These are phyloP conservation scores for Nelumbo lutea DNA, from an alignment of 164 flowering plant species.

Conservation along the genomic window DNA sequence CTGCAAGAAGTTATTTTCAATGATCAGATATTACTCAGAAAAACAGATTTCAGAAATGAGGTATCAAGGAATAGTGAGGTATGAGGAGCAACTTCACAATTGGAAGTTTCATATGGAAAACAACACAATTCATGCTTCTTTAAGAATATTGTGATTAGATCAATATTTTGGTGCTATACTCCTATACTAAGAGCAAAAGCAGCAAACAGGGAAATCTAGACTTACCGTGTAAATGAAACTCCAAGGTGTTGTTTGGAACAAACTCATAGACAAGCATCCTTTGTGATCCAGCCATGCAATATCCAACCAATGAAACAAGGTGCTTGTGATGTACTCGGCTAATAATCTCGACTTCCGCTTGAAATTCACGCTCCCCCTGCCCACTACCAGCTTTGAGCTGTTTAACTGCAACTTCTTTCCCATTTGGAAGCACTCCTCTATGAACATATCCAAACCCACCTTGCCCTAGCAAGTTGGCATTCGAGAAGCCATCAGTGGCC, in stretches of 20 bases:
- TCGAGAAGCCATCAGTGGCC: slow-evolving; percentile 91
- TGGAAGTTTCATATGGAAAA: neutral
- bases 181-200: neutral
- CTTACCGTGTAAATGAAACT: slow-evolving; percentile 89
- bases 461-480: slow-evolving; percentile 87
- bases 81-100: neutral
- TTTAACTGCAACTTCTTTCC: slow-evolving; percentile 89
- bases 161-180: neutral
- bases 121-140: neutral
- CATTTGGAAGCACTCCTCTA: slow-evolving; percentile 82
- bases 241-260: slow-evolving; percentile 89
- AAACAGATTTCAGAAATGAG: neutral
- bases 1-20: slow-evolving; percentile 35
- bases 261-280: slow-evolving; percentile 95
- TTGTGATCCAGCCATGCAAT: slow-evolving; percentile 67
- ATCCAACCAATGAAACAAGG: slow-evolving; percentile 92
- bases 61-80: no score
- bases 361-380: slow-evolving; percentile 96
- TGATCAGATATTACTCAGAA: neutral
- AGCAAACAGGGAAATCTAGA: neutral
- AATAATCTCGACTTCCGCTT: slow-evolving; percentile 94
- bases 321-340: slow-evolving; percentile 96
- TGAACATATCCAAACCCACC: slow-evolving; percentile 99
- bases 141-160: neutral
- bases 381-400: slow-evolving; percentile 89